Percentiles rank a stretch among this genome's conserved stretches.
Evolutionary conservation across 2,329 filamentous ascomycete genomes (phyloP).

Genomic region (Talaromyces sp.): DNA sequence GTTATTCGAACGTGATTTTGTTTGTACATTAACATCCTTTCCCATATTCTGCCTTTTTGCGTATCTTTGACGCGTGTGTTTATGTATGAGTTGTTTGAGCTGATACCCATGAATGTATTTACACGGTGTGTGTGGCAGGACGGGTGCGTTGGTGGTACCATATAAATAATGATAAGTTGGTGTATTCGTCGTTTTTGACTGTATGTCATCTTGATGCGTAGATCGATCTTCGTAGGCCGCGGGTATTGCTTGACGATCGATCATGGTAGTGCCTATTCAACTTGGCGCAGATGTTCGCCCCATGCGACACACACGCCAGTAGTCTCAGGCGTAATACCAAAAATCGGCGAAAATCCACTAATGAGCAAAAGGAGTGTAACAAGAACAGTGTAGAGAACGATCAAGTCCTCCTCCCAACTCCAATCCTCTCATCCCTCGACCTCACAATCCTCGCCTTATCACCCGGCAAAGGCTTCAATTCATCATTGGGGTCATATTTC

Average conservation of each 20-base stretch:
- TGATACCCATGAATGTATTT: constrained; percentile 16
- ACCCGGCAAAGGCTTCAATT: constrained; percentile 49
- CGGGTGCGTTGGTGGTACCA: not conserved
- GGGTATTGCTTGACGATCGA: not conserved
- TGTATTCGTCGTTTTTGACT: not conserved
- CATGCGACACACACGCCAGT: too few species aligned
- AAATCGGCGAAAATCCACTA: not conserved
- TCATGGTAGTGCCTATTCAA: not conserved
- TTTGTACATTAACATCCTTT: constrained; percentile 3
- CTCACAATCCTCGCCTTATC: constrained; percentile 49
- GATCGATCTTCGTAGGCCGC: not conserved
- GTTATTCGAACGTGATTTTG: not conserved
- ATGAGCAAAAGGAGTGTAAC: not conserved
- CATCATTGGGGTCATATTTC: constrained; percentile 46
- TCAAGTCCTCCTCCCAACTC: constrained; percentile 24
- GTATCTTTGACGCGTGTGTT: constrained; percentile 1
- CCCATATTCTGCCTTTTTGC: not conserved
- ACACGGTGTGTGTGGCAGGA: not conserved
- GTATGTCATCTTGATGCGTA: not conserved
- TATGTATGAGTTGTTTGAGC: constrained; percentile 1
- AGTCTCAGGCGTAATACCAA: too few species aligned
- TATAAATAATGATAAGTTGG: not conserved
- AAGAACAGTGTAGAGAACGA: not conserved
- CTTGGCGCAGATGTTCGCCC: too few species aligned
- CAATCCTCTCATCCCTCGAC: constrained; percentile 46